Conservation (phyloP, 1,139 yeast genomes). For the Protomyces arabidopsidicola region DNA sequence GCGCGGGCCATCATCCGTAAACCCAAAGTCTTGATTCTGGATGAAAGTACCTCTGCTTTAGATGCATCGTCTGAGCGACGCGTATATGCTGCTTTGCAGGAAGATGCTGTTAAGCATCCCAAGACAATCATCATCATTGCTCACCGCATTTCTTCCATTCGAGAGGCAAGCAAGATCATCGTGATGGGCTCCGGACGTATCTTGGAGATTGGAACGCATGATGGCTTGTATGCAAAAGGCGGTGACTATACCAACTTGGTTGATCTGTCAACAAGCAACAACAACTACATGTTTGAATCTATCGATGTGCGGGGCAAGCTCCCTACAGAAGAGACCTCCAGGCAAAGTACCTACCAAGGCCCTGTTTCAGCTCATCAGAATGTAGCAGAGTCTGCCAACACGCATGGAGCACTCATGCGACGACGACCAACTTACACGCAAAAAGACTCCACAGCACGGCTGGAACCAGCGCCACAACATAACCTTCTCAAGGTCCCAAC, state of each 20-base stretch:
- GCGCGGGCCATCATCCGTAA: slow-evolving; percentile 65
- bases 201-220: slow-evolving; percentile 46
- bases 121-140: slow-evolving; percentile 75
- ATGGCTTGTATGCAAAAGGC: slow-evolving; percentile 38
- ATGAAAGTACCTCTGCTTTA: slow-evolving; percentile 75
- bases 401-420: neutral
- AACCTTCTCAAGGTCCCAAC: slow-evolving; percentile 11
- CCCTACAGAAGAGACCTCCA: neutral
- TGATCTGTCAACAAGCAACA: slow-evolving; percentile 35
- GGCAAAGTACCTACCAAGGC: neutral
- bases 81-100: slow-evolving; percentile 53
- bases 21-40: slow-evolving; percentile 60
- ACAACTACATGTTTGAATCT: neutral
- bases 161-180: slow-evolving; percentile 46
- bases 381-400: neutral
- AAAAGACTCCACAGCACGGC: neutral
- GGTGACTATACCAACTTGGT: slow-evolving; percentile 42
- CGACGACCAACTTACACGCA: neutral
- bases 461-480: neutral
- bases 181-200: slow-evolving; percentile 46
- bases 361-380: neutral
- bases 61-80: slow-evolving; percentile 70
- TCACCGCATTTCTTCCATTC: slow-evolving; percentile 69
- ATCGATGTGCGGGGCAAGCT: neutral
- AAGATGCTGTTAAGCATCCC: slow-evolving; percentile 54